Evolutionary conservation across 805 yeast genomes (phyloP), one percentile per base, ranked within the genome.

Genomic region (Cyberlindnera mrakii): DNA sequence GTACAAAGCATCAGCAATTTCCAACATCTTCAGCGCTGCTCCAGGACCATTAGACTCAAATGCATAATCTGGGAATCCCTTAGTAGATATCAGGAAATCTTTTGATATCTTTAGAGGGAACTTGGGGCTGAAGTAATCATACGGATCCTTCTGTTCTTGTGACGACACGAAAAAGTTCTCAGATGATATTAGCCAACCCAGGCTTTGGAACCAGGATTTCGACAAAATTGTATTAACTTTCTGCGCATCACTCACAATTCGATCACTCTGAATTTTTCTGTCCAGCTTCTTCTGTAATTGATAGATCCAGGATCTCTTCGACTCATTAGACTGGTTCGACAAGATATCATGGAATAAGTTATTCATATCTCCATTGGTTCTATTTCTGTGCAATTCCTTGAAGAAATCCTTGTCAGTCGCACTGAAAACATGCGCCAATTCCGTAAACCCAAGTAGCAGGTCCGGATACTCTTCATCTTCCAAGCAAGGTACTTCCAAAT

Each of bases 21-120:
- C 56, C 23, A 53, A 32, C 16, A 55, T 18, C 37, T 55, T 55
- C 20, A 44, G 44, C 5, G 52, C 46, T 5, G 51, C 57, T 37
- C 56, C 58, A 7, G 57, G 59, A 1, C 59, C 59, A 37, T 55
- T 55, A 3, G 52, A 47, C 41, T 50, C 53, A 35, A 52, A 53
- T 3, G 58, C 59, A 36, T 48, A 55, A 20, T 49, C 55, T 14
- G 58, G 51, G 3, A 51, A 38, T 6, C 51, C 51, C 15, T 36
- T 31, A 10, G 54, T 50, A 11, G 45, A 31, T 5, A 18, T 29
- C 16, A 55, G 32, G 38, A 55, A 53, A 8, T 52, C 56, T 13
- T 37, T 45, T 13, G 56, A 51, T 30, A 55, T 53, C 33, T 49
- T 49, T 35, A 55, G 35, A 9, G 57, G 59, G 44, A 45, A 55